phyloP scores from a whole-genome alignment of 2,329 filamentous ascomycete species.

The Calonectria henricotiae region DNA sequence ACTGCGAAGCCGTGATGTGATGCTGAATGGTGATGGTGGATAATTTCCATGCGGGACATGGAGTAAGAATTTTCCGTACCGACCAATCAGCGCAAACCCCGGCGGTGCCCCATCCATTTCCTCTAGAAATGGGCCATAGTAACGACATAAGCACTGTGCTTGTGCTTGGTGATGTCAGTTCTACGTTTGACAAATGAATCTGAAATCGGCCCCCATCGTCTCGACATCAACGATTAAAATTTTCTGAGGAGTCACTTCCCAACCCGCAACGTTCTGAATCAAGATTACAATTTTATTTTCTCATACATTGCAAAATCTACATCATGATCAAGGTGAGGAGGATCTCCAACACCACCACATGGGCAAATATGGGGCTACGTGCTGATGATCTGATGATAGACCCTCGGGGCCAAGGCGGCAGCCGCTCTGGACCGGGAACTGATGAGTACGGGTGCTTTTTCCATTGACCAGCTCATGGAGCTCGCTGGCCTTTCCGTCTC shows the following conservation, averaged over 20 bases:
- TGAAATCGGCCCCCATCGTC: background rate
- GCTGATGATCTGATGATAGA: slow-evolving; percentile 68
- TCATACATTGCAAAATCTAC: background rate
- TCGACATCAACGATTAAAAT: background rate
- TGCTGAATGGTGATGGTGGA: slow-evolving; percentile 45
- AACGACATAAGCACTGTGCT: slow-evolving; percentile 8
- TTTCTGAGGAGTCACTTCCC: background rate
- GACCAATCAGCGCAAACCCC: slow-evolving; percentile 45
- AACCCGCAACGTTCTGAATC: background rate
- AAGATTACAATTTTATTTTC: background rate
- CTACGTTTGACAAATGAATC: background rate
- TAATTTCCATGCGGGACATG: slow-evolving; percentile 54
- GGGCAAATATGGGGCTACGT: slow-evolving; percentile 23
- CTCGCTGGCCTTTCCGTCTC: slow-evolving; percentile 93
- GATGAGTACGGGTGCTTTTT: slow-evolving; percentile 91
- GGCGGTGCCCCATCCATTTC: slow-evolving; percentile 12
- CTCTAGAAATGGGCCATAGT: background rate
- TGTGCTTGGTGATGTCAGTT: slow-evolving; percentile 32
- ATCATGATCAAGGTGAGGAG: slow-evolving; percentile 54
- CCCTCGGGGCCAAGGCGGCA: slow-evolving; percentile 89
- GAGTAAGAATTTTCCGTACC: slow-evolving; percentile 59
- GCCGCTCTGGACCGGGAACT: slow-evolving; percentile 93
- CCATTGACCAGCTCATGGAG: slow-evolving; percentile 97
- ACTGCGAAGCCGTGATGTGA: slow-evolving; percentile 22
- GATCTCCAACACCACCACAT: background rate